Base-by-base conservation (phyloP, 768 basidiomycete species). In the Rhodotorula graminis region DNA sequence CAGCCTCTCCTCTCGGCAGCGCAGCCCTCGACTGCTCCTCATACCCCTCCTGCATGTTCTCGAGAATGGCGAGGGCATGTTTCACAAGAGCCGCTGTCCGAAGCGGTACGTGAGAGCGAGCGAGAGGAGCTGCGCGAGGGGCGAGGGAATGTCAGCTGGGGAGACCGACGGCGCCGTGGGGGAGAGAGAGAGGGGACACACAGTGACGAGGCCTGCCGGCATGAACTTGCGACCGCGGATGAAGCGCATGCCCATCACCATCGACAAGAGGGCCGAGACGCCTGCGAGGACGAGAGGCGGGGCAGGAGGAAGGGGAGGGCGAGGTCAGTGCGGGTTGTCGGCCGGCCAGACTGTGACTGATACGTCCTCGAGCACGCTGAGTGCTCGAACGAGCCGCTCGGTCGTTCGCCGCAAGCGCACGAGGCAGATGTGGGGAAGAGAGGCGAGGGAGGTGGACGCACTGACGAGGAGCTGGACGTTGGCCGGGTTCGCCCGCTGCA, bases 201-300 rank as follows among this genome's bases (percentile, higher is more conserved):
- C 71, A 1, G 56, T 58, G 25, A 73, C 69, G 11, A 74, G 40
- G 29, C 77, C 77, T 10, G 77, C 77, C 0, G 77, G 77, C 76
- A 78, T 77, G 67, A 78, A 69, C 65, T 72, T 72, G 16, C 72
- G 46, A 1, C 61, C 47, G 23, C 64, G 67, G 7, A 65, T 9
- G 68, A 75, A 75, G 27, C 76, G 65, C 8, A 53, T 50, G 31
- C 77, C 77, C 77, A 78, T 78, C 29, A 72, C 65, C 9, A 77
- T 5, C 27, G 62, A 10, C 33, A 78, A 55, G 9, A 74, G 8
- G 0, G 53, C 66, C 2, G 58, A 19, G 33, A 69, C 74, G 50
- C 72, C 74, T 70, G 72, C 11, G 15, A n/a, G 19, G 25, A 21
- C 11, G 27, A 52, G 10, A 37, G 44, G 31, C n/a, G n/a, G n/a